These are phyloP conservation scores for Coccomyxa sp. DNA, from an alignment of 139 green algal genomes.

Conservation along the genomic window DNA sequence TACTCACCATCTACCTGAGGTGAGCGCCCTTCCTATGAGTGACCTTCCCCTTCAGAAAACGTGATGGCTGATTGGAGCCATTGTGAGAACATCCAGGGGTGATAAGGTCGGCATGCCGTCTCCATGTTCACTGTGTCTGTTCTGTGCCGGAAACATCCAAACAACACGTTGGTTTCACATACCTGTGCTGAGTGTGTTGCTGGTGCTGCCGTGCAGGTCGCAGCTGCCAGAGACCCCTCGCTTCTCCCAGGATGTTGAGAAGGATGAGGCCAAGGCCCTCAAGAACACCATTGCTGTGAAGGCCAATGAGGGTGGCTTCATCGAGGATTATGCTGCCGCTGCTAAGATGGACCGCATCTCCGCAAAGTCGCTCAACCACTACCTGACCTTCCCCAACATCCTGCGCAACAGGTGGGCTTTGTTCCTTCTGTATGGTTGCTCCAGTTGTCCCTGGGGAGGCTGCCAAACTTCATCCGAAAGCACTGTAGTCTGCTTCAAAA, in stretches of 20 bases:
- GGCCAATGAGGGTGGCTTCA: background rate
- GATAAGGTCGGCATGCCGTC: no score
- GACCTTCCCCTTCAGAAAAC: no score
- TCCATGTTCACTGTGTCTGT: no score
- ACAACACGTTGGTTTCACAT: no score
- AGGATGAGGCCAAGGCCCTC: conserved; percentile 9
- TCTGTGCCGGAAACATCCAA: no score
- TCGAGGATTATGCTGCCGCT: conserved; percentile 3
- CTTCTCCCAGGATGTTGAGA: conserved; percentile 25
- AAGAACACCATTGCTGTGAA: conserved; percentile 4
- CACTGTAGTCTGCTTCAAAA: no score
- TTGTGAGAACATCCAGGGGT: no score
- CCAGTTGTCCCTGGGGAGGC: no score
- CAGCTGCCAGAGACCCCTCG: conserved; percentile 34
- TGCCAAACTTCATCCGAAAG: no score
- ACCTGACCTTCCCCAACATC: conserved; percentile 7
- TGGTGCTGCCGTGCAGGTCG: background rate
- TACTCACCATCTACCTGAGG: conserved; percentile 40
- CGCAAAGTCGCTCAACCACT: background rate
- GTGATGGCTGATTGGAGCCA: no score
- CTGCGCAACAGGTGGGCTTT: conserved; percentile 2
- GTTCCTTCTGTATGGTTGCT: conserved; percentile 3
- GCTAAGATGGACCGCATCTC: background rate
- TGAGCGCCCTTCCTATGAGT: background rate
- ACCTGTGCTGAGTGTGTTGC: no score